Evolutionary conservation across 352 stramenopile genomes (phyloP), one percentile per base, ranked within the genome.

Genomic region (Phytophthora fragariae): DNA sequence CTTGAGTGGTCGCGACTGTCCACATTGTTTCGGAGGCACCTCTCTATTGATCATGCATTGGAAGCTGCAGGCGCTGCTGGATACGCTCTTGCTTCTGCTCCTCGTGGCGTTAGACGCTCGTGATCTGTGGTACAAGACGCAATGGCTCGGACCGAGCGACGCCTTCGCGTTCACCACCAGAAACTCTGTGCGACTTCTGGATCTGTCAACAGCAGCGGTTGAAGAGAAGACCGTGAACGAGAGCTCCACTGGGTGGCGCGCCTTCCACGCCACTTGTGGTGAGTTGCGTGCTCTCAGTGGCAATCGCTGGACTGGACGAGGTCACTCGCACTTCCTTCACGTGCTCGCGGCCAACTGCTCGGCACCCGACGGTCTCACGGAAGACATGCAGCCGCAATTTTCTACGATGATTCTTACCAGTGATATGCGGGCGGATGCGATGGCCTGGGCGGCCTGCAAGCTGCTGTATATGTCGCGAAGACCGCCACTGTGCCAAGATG

Each of bases 101-200:
- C 66, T 86, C n/a, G 55, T 85, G 33, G 62, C 44, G 17, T 62
- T 85, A 21, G 80, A 90, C 21, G 49, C 62, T 3, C 83, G 81
- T 7, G 83, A 88, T 76, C 64, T 88, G 6, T 81, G 76, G 68
- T 90, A 84, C 76, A 90, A 90, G n/a, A 63, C 78, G 57, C 69
- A 62, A 9, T 87, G 83, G 83, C 78, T 90, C 59, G 83, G 80
- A 1, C 80, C 83, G 29, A 71, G 72, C 57, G 79, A 88, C 68
- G 73, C 57, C 11, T 87, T 81, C 59, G 76, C 69, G 33, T 86
- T 86, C 71, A 68, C 74, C 17, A 79, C 73, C 19, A 67, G 52
- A 15, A 75, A 55, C 15, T 76, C 62, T 7, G 52, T 81, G 29
- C 55, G 55, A 2, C 54, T 81, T 29, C 27, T 70, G 17, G 39